Conservation (phyloP, 306 rosid species). For the Echinosophora koreensis region DNA sequence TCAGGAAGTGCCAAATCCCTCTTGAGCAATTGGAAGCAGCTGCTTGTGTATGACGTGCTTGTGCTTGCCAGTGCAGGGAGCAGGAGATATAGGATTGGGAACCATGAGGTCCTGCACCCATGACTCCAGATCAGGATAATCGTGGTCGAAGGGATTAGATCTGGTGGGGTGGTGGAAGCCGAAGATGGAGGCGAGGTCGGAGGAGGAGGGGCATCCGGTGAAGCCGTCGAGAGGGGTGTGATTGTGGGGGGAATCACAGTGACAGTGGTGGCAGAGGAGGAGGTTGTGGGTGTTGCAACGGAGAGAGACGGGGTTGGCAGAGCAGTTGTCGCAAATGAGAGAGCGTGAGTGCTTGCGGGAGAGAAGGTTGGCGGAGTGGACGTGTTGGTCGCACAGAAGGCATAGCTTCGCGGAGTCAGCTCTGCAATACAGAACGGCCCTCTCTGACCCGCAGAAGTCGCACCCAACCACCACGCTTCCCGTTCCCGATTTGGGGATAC, state of each 20-base stretch:
- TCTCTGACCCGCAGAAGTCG: conserved; percentile 65
- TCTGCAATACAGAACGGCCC: conserved; percentile 67
- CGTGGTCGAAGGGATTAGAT: no score
- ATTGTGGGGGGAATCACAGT: conserved; percentile 69
- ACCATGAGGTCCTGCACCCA: conserved; percentile 50
- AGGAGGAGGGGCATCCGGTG: conserved; percentile 67
- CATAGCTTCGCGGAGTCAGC: conserved; percentile 85
- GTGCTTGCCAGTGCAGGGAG: conserved; percentile 56
- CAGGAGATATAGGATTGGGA: no score
- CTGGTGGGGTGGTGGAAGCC: no score
- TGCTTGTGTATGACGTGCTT: conserved; percentile 68
- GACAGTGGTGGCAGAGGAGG: conserved; percentile 70
- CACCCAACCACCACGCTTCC: conserved; percentile 41
- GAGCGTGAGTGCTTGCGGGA: conserved; percentile 69
- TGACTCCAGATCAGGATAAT: conserved; percentile 41
- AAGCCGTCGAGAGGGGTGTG: conserved; percentile 62
- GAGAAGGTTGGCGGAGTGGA: conserved; percentile 71
- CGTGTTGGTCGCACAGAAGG: conserved; percentile 72
- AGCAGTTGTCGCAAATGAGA: conserved; percentile 75
- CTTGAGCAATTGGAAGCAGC: conserved; percentile 62
- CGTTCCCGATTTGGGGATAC: conserved; percentile 48
- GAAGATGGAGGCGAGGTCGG: conserved; percentile 64
- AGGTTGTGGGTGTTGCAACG: conserved; percentile 70
- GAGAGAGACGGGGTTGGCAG: conserved; percentile 61
- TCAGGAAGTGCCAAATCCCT: conserved; percentile 44